These are phyloP conservation scores for Yamadazyma sp. DNA, from an alignment of 1,139 yeast species.

Conservation along the genomic window DNA sequence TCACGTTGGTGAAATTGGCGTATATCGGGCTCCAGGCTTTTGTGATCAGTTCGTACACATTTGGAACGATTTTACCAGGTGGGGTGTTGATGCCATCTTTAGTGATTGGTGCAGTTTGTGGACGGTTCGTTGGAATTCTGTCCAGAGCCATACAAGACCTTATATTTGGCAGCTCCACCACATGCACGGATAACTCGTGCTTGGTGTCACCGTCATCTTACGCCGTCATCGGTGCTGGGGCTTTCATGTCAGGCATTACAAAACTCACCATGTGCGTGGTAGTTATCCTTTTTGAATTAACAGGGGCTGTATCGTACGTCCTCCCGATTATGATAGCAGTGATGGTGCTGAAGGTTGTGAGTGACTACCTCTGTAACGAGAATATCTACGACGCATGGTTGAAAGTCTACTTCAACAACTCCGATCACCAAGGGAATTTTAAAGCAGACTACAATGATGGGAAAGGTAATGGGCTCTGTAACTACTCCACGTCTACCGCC, in stretches of 20 bases:
- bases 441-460: slow-evolving; percentile 26
- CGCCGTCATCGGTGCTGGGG: slow-evolving; percentile 62
- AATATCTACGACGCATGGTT: slow-evolving; percentile 53
- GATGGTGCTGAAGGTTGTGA: slow-evolving; percentile 50
- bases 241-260: slow-evolving; percentile 58
- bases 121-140: slow-evolving; percentile 64
- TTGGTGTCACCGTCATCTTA: slow-evolving; percentile 59
- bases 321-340: slow-evolving; percentile 62
- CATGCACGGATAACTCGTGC: slow-evolving; percentile 53
- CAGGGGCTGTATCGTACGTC: slow-evolving; percentile 61
- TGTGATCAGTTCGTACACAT: slow-evolving; percentile 51
- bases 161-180: slow-evolving; percentile 39
- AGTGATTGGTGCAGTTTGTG: slow-evolving; percentile 68
- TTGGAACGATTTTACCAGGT: slow-evolving; percentile 64
- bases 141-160: slow-evolving; percentile 53
- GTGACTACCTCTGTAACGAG: slow-evolving; percentile 45
- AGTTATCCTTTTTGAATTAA: slow-evolving; percentile 55
- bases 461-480: slow-evolving; percentile 43
- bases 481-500: slow-evolving; percentile 33
- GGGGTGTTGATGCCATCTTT: slow-evolving; percentile 72
- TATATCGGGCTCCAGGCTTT: slow-evolving; percentile 56
- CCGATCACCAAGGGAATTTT: slow-evolving; percentile 15
- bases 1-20: slow-evolving; percentile 36
- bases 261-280: slow-evolving; percentile 58
- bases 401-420: slow-evolving; percentile 24